Evolutionary conservation across 352 stramenopile species (phyloP), one percentile per base, ranked within the genome.

Genomic region (Pythium rhizo-oryzae): DNA sequence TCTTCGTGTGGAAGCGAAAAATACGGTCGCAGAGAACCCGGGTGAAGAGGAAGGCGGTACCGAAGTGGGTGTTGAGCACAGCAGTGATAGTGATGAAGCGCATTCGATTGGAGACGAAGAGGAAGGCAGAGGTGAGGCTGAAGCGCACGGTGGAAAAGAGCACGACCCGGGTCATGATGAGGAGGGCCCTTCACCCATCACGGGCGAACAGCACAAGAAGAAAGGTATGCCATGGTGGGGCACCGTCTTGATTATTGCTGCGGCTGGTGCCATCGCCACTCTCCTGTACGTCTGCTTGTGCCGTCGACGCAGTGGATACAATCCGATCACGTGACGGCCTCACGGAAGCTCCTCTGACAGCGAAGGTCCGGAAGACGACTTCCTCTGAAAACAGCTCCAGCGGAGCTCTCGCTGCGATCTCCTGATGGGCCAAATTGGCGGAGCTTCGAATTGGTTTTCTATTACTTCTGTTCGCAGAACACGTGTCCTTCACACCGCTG

Each of bases 241-340:
- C 1, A 66, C 65, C 12, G 87, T 89, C 44, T 68, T 89, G 43
- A 77, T 71, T 0, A 78, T 83, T 33, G 70, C 89, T 15, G 74
- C 81, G 1, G 84, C 76, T 0, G 77, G 70, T 9, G 61, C 75
- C 12, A 83, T 91, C n/a, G 43, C 87, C 13, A 74, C 66, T 7
- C 69, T 92, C 15, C 49, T 84, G 9, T 74, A 78, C 5, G 44
- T 82, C 0, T 79, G 79, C 54, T 43, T 93, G 37, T 72, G 74
- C 41, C 78, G 79, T 30, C 81, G 69, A 2, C 71, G 68, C 24
- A 57, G 55, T 19, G 84, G 80, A 2, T 93, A 93, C 57, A 76
- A 84, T 4, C 63, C 72, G 3, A 84, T 91, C 44, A 49, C 70
- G n/a, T 71, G 70, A 69, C 50, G 39, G 15, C 24, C 41, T 28